Base-by-base conservation (phyloP, 2,329 filamentous ascomycete genomes). In the Ophiostoma sp. region DNA sequence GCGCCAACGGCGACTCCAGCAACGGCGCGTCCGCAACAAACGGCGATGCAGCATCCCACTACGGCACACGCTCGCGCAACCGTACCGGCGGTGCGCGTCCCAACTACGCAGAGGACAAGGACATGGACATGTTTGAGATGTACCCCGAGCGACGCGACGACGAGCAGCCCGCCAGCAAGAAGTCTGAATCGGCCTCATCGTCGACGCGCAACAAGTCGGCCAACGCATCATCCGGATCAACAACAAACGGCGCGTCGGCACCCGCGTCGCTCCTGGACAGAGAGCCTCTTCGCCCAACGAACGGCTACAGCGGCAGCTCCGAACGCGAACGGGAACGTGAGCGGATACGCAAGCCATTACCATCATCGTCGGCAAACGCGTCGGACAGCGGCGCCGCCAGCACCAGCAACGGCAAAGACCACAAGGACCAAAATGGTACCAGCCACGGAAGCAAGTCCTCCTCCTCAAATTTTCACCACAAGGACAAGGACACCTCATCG, bases 21-120 rank as follows among this genome's bases (percentile, higher is more conserved):
- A 70, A 6, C 50, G 69, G 68, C n/a, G 15, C 63, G n/a, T 28
- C 61, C 11, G n/a, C 66, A 9, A 45, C 42, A 22, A 72, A 25
- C 57, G 71, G 68, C 4, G 55, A 48, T 17, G 36, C 55, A 9
- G 61, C 72, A 11, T 71, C 74, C 77, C 91, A 90, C 66, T 98
- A 99, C 83, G 95, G 95, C 79, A 99, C 96, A 81, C 92, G 95
- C 79, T 98, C 95, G 78, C 92, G 96, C 81, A 97, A 97, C 83
- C 92, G 95, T 79, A 91, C 89, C 73, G 92, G 92, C 79, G 90
- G 88, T 77, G 88, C 92, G 78, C 92, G 96, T 77, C 91, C 92
- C 77, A 99, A 99, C 83, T 99, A 99, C 82, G 95, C 96, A 69
- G 96, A 99, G 84, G 93, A 95, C 82, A 93, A 89, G 83, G 95